Conservation (phyloP, 805 yeast genomes). For the Debaryomyces prosopidis region DNA sequence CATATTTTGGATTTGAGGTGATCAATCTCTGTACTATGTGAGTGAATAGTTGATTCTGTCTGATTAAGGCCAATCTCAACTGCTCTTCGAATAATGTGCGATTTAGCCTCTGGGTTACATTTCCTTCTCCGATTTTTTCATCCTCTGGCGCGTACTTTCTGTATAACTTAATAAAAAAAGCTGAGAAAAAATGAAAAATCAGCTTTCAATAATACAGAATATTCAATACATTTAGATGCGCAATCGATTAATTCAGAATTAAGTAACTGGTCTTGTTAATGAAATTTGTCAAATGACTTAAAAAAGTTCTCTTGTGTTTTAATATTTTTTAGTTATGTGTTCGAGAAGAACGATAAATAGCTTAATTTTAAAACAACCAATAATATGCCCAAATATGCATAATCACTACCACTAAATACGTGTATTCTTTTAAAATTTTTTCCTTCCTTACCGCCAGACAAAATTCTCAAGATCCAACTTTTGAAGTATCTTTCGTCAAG, state of each 20-base stretch:
- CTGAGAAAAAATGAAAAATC: slow-evolving; percentile 50
- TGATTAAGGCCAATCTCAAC: neutral
- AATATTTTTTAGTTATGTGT: neutral
- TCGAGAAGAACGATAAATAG: slow-evolving; percentile 20
- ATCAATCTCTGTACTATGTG: neutral
- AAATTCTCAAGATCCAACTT: slow-evolving; percentile 14
- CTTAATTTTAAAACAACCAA: slow-evolving; percentile 19
- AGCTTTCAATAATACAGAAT: slow-evolving; percentile 22
- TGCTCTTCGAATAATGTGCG: neutral
- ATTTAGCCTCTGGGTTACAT: neutral
- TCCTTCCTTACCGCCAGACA: slow-evolving; percentile 2
- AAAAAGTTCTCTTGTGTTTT: neutral
- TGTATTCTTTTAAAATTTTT: neutral
- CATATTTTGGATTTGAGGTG: slow-evolving; percentile 3
- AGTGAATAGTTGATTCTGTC: neutral
- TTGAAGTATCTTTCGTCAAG: slow-evolving; percentile 27
- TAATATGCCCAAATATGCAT: slow-evolving; percentile 16
- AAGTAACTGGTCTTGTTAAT: neutral
- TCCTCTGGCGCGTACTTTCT: slow-evolving; percentile 45
- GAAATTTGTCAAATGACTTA: neutral
- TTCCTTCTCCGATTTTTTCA: slow-evolving; percentile 32
- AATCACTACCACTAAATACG: neutral
- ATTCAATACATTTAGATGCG: slow-evolving; percentile 20
- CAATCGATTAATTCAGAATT: neutral
- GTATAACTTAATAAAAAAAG: slow-evolving; percentile 48